A percentile compares a stretch with the other conserved stretches of the same genome.
Conservation (phyloP, 148 eudicot species). For the Rhododendron simsii region DNA sequence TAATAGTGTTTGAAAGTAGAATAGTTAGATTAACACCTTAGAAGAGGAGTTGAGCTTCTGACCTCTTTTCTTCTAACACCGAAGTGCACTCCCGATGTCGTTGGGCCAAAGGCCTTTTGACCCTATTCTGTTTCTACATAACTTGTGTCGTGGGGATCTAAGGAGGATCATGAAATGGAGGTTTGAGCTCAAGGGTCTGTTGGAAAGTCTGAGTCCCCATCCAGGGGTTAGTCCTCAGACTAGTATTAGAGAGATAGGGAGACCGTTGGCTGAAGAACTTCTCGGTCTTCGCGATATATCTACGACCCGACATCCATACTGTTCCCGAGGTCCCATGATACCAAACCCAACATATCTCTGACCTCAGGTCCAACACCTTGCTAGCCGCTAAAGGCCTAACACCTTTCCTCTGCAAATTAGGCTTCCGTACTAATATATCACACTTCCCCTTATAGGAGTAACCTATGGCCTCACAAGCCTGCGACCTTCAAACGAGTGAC, state of each 20-base stretch:
- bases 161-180: not conserved
- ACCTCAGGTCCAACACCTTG: not conserved
- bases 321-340: not conserved
- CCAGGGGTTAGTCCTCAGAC: not conserved
- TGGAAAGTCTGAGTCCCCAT: not conserved
- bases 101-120: no score
- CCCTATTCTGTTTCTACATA: no score
- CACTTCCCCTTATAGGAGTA: not conserved
- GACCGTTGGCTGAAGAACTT: not conserved
- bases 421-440: not conserved
- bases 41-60: no score
- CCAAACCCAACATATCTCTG: not conserved
- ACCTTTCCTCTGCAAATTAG: not conserved
- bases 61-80: no score
- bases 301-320: no score
- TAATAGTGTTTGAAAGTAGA: no score
- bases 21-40: no score
- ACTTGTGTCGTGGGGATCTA: no score
- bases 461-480: not conserved
- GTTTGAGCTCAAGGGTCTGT: not conserved
- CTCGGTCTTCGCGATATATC: not conserved
- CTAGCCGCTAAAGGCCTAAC: not conserved
- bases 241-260: not conserved
- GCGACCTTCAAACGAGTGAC: not conserved
- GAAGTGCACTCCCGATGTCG: no score